Base-by-base conservation (phyloP, 306 rosid species). In the Mucuna pruriens region DNA sequence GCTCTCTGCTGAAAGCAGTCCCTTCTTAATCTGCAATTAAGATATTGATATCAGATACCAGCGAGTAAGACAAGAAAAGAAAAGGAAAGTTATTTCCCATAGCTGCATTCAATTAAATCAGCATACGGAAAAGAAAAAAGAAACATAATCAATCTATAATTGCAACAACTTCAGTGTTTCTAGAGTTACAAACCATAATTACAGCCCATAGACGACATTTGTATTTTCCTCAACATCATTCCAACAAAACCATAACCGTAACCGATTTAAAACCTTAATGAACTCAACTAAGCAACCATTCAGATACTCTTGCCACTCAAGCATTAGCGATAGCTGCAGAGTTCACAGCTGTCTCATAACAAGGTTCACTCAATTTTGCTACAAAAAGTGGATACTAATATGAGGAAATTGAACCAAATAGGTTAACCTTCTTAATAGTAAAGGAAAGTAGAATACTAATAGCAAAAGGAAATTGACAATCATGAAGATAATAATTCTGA, bases 11-110 rank as follows among this genome's bases (percentile, higher is more conserved):
- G 91, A 87, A 40, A 39, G 33, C 70, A 89, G 77, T 2, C 83
- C 81, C 79, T 82, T 86, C 84, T 91, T 91, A 55, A 93, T 71
- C 97, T 91, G 87, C 74, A 80, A 78, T 58, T 40, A 64, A 36
- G 81, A 61, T 26, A 29, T 5, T 61, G 39, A 26, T 4, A 29
- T 61, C 2, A 61, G n/a, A 58, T 58, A 49, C n/a, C 2, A 44
- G 17, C 2, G 19, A 16, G 5, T 0, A 20, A 19, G 13, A 10
- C 0, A 9, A 11, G 34, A 23, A 23, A 22, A 23, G 5, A 57
- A 57, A 1, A 58, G 8, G 10, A 1, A 58, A 3, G 10, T 9
- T 25, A 58, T 11, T 25, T 58, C 0, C 57, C 29, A 57, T n/a
- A 54, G 15, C n/a, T n/a, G n/a, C 31, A 20, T 54, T 54, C 26